These are phyloP conservation scores for Rhizopogon salebrosus DNA, from an alignment of 768 basidiomycete species.

Conservation along the genomic window DNA sequence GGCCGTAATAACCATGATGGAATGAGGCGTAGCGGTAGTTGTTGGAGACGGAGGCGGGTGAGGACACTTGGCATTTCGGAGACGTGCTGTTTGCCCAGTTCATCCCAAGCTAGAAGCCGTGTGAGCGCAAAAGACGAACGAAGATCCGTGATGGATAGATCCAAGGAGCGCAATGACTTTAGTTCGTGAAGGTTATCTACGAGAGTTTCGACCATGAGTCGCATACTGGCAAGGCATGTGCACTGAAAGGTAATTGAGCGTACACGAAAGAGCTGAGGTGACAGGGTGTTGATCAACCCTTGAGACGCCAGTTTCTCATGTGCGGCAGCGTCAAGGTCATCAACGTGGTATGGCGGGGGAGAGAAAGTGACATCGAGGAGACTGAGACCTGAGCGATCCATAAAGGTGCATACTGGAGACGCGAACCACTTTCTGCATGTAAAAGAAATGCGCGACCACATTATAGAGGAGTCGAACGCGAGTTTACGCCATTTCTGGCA, in stretches of 20 bases:
- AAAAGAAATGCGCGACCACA: slow-evolving; percentile 41
- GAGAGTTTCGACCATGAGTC: slow-evolving; percentile 15
- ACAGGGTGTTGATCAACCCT: slow-evolving; percentile 20
- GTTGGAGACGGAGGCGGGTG: slow-evolving; percentile 34
- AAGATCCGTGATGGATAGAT: slow-evolving; percentile 21
- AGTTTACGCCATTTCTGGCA: slow-evolving; percentile 46
- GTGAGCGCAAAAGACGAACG: slow-evolving; percentile 24
- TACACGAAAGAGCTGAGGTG: slow-evolving; percentile 21
- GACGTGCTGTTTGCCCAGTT: slow-evolving; percentile 7
- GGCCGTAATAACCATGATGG: slow-evolving; percentile 33
- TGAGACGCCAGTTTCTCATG: slow-evolving; percentile 12
- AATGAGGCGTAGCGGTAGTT: slow-evolving; percentile 36
- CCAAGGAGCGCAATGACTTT: slow-evolving; percentile 16
- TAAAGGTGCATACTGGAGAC: slow-evolving; percentile 22
- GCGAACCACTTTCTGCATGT: slow-evolving; percentile 20
- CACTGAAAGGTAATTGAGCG: slow-evolving; percentile 32
- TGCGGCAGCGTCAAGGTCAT: slow-evolving; percentile 12
- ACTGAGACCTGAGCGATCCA: slow-evolving; percentile 30
- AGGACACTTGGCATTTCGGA: slow-evolving; percentile 10
- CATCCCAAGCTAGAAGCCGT: slow-evolving; percentile 17
- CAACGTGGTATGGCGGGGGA: slow-evolving; percentile 11
- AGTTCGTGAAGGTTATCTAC: slow-evolving; percentile 17
- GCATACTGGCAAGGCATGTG: slow-evolving; percentile 23
- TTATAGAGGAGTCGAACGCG: slow-evolving; percentile 34
- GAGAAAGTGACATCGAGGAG: slow-evolving; percentile 33